phyloP scores from a whole-genome alignment of 805 yeast species.

The Kodamaea neixiangensis region DNA sequence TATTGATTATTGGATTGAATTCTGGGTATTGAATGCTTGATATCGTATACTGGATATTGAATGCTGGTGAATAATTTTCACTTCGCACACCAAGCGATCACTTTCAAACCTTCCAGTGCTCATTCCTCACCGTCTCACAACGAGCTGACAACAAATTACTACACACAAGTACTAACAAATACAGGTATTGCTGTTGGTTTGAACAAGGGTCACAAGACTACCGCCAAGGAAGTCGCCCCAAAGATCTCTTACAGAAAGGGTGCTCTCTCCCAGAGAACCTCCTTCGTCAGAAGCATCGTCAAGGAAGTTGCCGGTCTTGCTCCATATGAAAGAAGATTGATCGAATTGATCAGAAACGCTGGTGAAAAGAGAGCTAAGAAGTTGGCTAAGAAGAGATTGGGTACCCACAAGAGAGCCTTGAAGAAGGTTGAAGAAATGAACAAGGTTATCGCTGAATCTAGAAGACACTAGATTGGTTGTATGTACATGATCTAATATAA shows the following conservation, averaged over 20 bases:
- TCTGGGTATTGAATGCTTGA: too few relatives aligned
- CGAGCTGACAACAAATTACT: too few relatives aligned
- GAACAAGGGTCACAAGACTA: slow-evolving; percentile 99
- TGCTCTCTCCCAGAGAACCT: slow-evolving; percentile 91
- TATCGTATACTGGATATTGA: too few relatives aligned
- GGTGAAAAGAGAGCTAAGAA: slow-evolving; percentile 99
- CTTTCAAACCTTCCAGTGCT: too few relatives aligned
- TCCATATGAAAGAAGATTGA: slow-evolving; percentile 99
- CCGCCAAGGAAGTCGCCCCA: slow-evolving; percentile 72
- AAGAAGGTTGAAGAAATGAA: slow-evolving; percentile 99
- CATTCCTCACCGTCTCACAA: too few relatives aligned
- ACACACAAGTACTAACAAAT: slow-evolving; percentile 12
- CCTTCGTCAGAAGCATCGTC: slow-evolving; percentile 92
- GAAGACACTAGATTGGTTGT: slow-evolving; percentile 69
- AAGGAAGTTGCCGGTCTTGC: slow-evolving; percentile 98
- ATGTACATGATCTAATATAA: slow-evolving; percentile 17
- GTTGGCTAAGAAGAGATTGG: slow-evolving; percentile 99
- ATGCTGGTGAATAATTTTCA: too few relatives aligned
- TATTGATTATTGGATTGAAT: too few relatives aligned
- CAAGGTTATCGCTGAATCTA: slow-evolving; percentile 93
- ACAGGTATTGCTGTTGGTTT: slow-evolving; percentile 94
- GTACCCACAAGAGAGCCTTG: slow-evolving; percentile 99
- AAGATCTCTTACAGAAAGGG: slow-evolving; percentile 94
- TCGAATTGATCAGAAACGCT: slow-evolving; percentile 99
- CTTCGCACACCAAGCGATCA: too few relatives aligned